A percentile compares a stretch with the other conserved stretches of the same genome.
Conservation (phyloP, 805 yeast species). For the Metschnikowia henanensis region DNA sequence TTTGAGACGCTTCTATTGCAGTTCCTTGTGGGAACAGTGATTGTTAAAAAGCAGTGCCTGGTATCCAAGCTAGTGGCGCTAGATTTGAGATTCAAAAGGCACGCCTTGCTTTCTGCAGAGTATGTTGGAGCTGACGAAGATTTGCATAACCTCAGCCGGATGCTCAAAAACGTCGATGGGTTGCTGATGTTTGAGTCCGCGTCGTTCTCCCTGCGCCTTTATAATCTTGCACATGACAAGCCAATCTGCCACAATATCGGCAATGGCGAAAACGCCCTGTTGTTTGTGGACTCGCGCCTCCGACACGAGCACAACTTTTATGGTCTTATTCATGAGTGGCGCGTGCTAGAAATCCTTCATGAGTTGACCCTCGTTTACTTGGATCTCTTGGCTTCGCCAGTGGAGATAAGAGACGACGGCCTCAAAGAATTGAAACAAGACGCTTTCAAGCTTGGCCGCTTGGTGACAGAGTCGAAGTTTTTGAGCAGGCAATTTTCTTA, state of each 20-base stretch:
- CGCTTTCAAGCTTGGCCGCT: conserved; percentile 17
- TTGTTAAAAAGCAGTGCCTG: conserved; percentile 23
- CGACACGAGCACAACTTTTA: conserved; percentile 24
- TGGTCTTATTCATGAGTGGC: conserved; percentile 33
- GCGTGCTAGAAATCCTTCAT: conserved; percentile 35
- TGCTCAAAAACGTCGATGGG: conserved; percentile 35
- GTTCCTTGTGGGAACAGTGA: conserved; percentile 29
- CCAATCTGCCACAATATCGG: conserved; percentile 27
- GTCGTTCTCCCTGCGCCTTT: conserved; percentile 26
- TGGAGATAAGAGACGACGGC: conserved; percentile 13
- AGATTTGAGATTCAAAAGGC: conserved; percentile 26
- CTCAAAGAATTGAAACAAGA: conserved; percentile 16
- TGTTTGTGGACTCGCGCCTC: conserved; percentile 31
- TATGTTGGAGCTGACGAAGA: conserved; percentile 27
- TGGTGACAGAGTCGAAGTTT: conserved; percentile 9
- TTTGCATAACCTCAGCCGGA: conserved; percentile 23
- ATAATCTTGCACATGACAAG: conserved; percentile 24
- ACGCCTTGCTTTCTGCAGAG: conserved; percentile 30
- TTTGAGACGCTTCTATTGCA: conserved; percentile 37
- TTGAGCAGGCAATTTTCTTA: conserved; percentile 21
- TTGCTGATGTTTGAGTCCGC: conserved; percentile 29
- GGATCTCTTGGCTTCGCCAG: conserved; percentile 13
- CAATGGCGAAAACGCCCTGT: conserved; percentile 30
- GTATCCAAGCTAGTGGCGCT: conserved; percentile 21
- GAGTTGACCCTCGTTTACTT: conserved; percentile 33